These are phyloP conservation scores for Barnettozyma hawaiiensis DNA, from an alignment of 1,139 yeast species.

Conservation along the genomic window DNA sequence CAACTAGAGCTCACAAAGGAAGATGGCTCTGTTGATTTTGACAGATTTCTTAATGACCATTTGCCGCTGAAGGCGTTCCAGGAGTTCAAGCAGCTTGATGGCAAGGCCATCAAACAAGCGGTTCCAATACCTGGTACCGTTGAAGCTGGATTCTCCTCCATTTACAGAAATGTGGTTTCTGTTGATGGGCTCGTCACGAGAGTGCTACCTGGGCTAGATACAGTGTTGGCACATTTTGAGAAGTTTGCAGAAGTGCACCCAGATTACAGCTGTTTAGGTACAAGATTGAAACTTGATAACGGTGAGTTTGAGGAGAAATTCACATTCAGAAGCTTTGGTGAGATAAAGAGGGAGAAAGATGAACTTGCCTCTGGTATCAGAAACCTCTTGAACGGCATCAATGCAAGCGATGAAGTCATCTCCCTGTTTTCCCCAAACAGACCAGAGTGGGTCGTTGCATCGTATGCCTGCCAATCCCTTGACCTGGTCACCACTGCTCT, in stretches of 20 bases:
- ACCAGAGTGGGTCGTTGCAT: slow-evolving; percentile 57
- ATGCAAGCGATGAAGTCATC: slow-evolving; percentile 33
- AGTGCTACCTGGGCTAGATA: slow-evolving; percentile 44
- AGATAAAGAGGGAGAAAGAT: slow-evolving; percentile 38
- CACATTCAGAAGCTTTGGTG: slow-evolving; percentile 42
- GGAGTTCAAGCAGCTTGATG: slow-evolving; percentile 14
- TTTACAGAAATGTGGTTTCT: slow-evolving; percentile 44
- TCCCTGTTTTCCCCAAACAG: slow-evolving; percentile 51
- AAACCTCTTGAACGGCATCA: slow-evolving; percentile 31
- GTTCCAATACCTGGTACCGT: slow-evolving; percentile 42
- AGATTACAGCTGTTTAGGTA: slow-evolving; percentile 45
- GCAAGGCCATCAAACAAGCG: slow-evolving; percentile 17
- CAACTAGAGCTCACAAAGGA: slow-evolving; percentile 6
- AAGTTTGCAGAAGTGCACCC: slow-evolving; percentile 35
- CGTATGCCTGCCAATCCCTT: slow-evolving; percentile 50
- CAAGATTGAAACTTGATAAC: slow-evolving; percentile 28
- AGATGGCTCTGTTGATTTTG: slow-evolving; percentile 25
- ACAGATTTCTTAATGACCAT: slow-evolving; percentile 4
- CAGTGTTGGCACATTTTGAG: slow-evolving; percentile 46
- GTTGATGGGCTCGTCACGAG: slow-evolving; percentile 39
- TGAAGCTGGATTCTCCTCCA: slow-evolving; percentile 34
- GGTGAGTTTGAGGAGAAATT: slow-evolving; percentile 31
- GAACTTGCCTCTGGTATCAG: slow-evolving; percentile 61
- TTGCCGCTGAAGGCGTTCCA: slow-evolving; percentile 6
- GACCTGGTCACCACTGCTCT: slow-evolving; percentile 53